Evolutionary conservation across 2,329 filamentous ascomycete species (phyloP), one percentile per base, ranked within the genome.

Genomic region (Lasiodiplodia sp.): DNA sequence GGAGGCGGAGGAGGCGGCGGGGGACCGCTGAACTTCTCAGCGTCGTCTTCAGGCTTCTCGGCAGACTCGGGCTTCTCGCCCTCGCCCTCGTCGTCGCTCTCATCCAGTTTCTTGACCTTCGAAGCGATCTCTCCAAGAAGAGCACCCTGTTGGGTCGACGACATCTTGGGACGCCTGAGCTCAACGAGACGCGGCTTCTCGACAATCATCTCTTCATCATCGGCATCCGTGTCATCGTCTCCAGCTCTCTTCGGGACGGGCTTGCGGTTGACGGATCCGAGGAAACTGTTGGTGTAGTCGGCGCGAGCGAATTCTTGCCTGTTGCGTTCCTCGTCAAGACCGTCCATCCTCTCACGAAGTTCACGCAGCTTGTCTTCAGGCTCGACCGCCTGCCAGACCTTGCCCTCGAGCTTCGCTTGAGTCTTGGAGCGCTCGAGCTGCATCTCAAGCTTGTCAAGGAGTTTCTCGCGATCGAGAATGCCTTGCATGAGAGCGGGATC

Each of bases 401-500:
- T 93, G 73, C 96, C 96, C 80, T 98, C 96, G 38, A 99, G 88
- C 81, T 97, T 97, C 81, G 93, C 97, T 78, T 98, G 94, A 0
- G 96, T 98, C 87, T 98, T 98, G 72, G 97, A 95, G 72, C 96
- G 87, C 83, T 98, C 95, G 52, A 99, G 88, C 81, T 98, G 96
- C 85, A 93, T 96, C 80, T 97, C 94, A 68, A 99, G 86, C 66
- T 94, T 91, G 77, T 94, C 92, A 92, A 99, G 96, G 72, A 99
- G 89, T 76, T 87, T 90, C 76, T 97, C 93, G 31, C 96, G 91
- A 78, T 98, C 94, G 72, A 99, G 85, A 70, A 99, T 98, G 71
- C 96, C 96, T 78, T 94, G 90, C 91, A 95, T 93, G 67, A 91
- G 91, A 37, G 88, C 84, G 28, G 92, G 89, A 77, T 96, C 91